These are phyloP conservation scores for Naganishia randhawae DNA, from an alignment of 768 basidiomycete species.

Conservation along the genomic window DNA sequence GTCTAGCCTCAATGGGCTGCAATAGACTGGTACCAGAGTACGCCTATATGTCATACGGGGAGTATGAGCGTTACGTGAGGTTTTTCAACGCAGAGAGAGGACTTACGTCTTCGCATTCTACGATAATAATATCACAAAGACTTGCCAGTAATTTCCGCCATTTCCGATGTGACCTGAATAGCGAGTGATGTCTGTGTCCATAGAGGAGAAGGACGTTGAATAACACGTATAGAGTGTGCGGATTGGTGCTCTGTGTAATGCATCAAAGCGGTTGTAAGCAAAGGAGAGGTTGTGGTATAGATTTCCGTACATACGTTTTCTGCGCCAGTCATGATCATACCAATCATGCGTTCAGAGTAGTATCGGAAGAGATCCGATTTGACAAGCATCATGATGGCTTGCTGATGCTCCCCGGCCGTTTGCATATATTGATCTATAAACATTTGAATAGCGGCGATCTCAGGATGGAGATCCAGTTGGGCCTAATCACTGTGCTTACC, in stretches of 20 bases:
- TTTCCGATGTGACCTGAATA: constrained; percentile 73
- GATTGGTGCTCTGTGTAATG: constrained; percentile 68
- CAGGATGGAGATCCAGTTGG: background rate
- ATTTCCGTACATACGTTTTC: constrained; percentile 57
- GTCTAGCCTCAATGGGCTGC: constrained; percentile 67
- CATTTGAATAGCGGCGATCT: background rate
- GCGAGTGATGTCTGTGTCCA: constrained; percentile 65
- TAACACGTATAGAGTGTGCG: constrained; percentile 73
- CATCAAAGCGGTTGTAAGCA: background rate
- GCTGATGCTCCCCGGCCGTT: constrained; percentile 74
- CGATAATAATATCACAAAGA: constrained; percentile 62
- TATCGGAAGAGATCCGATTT: constrained; percentile 82
- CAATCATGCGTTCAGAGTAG: constrained; percentile 88
- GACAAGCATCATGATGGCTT: constrained; percentile 71
- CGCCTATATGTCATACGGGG: background rate
- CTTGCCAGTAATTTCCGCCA: constrained; percentile 80
- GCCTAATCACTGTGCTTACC: constrained; percentile 55
- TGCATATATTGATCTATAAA: constrained; percentile 72
- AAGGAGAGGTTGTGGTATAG: background rate
- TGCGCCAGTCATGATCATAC: constrained; percentile 67
- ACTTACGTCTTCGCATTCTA: constrained; percentile 63
- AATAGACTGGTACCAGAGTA: constrained; percentile 11
- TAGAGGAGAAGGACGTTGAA: constrained; percentile 72
- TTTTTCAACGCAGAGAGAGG: background rate
- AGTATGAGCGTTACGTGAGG: too few species aligned